These are phyloP conservation scores for Epichloe gansuensis DNA, from an alignment of 2,329 filamentous ascomycete species.

Conservation along the genomic window DNA sequence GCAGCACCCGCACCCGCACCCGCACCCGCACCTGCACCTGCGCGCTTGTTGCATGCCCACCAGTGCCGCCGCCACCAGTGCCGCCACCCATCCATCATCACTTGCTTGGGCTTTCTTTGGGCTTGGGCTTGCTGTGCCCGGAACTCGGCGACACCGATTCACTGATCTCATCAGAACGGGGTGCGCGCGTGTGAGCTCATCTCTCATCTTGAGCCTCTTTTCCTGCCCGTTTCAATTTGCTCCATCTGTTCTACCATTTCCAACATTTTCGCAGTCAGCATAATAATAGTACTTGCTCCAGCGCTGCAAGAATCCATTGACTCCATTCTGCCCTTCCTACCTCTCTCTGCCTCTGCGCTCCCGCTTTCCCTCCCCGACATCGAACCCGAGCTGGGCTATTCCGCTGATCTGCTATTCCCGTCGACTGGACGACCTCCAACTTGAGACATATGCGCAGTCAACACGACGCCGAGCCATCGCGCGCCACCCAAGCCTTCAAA, in stretches of 20 bases:
- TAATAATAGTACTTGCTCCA: neutral
- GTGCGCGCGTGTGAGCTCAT: neutral
- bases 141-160: neutral
- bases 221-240: neutral
- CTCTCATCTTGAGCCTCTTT: neutral
- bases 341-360: neutral
- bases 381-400: neutral
- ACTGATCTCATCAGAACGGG: neutral
- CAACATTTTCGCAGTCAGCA: neutral
- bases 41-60: too few relatives aligned
- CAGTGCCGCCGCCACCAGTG: too few relatives aligned
- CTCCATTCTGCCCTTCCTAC: neutral
- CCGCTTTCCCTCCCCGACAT: neutral
- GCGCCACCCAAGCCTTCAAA: neutral
- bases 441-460: conserved; percentile 1
- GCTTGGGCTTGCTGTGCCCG: neutral
- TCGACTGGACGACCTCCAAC: neutral
- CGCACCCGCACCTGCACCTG: too few relatives aligned
- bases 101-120: too few relatives aligned
- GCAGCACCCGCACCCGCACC: too few relatives aligned
- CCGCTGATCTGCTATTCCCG: neutral
- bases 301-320: neutral
- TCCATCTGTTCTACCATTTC: neutral
- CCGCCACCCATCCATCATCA: too few relatives aligned
- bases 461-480: neutral